phyloP scores from a whole-genome alignment of 495 filamentous ascomycete species.

The Saxophila tyrrhenica region DNA sequence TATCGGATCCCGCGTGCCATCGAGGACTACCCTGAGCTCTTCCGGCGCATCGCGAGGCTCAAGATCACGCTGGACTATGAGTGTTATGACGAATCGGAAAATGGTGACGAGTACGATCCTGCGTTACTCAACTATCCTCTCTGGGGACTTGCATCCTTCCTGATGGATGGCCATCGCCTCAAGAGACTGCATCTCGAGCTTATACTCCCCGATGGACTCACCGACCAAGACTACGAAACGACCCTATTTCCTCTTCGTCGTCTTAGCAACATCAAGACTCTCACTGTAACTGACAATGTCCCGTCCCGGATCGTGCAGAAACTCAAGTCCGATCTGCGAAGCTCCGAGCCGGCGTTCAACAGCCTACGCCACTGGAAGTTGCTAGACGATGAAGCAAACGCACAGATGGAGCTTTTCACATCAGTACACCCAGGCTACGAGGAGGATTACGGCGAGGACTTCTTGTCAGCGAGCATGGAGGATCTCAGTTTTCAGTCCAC shows the following conservation, averaged over 20 bases:
- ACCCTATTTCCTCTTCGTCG: neutral
- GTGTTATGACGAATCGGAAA: neutral
- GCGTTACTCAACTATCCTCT: neutral
- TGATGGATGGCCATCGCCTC: constrained; percentile 7
- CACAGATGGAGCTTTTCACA: neutral
- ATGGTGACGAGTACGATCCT: neutral
- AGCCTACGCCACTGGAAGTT: neutral
- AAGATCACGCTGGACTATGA: neutral
- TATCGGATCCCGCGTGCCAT: neutral
- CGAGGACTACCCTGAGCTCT: neutral
- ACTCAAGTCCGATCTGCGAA: neutral
- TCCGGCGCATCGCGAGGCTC: neutral
- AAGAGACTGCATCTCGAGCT: neutral
- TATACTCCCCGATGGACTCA: neutral
- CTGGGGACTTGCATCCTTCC: neutral
- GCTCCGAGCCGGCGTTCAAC: neutral
- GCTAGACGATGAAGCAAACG: neutral
- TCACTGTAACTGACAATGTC: neutral
- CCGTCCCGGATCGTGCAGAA: neutral
- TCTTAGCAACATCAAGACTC: neutral
- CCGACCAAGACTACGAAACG: neutral
- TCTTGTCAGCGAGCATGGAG: neutral
- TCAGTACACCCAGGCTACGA: neutral
- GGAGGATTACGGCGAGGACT: neutral
- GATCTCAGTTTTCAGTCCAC: neutral